Base-by-base conservation (phyloP, 2,329 filamentous ascomycete genomes). In the Diplodia mutila region DNA sequence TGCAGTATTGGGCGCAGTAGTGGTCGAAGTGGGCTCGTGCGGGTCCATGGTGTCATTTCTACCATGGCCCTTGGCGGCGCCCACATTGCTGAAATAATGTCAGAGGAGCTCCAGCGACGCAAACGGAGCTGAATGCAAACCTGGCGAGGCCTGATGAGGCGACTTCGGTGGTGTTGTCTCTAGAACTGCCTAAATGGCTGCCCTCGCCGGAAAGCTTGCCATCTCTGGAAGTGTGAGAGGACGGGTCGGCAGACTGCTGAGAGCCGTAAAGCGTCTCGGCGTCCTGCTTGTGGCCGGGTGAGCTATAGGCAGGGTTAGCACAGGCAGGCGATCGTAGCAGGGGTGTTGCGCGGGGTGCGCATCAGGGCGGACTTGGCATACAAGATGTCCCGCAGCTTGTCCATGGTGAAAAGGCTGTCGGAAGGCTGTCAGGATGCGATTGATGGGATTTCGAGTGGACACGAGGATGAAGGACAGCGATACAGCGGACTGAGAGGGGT, bases 371-470 rank as follows among this genome's bases (percentile, higher is more conserved):
- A 21, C 25, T 52, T 12, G 25, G 72, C 79, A 70, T 71, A 81
- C 80, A 83, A 72, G 65, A 82, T 73, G 71, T 75, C 77, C 77
- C 82, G 82, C 66, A 83, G 72, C 74, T 81, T 81, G 67, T 82
- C 77, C 81, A 83, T 83, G 67, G 49, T 69, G 71, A 23, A 25
- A 65, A 48, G 18, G 23, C 12, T 34, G 16, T 48, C 29, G n/a
- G 37, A 34, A 16, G 27, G 7, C 37, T 14, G 23, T 23, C 37
- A 21, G 42, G 42, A 16, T 14, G 49, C 23, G 42, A 25, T 18
- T 39, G 46, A 51, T 16, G 42, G 12, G 16, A 2, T 48, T 18
- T n/a, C 16, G 52, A 18, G 46, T 18, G 29, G 63, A 37, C 32
- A 27, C 64, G 32, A 23, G 4, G 18, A n/a, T 21, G 37, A 12